Conservation (phyloP, 176 grass and related monocot species). For the Carex littledalei region DNA sequence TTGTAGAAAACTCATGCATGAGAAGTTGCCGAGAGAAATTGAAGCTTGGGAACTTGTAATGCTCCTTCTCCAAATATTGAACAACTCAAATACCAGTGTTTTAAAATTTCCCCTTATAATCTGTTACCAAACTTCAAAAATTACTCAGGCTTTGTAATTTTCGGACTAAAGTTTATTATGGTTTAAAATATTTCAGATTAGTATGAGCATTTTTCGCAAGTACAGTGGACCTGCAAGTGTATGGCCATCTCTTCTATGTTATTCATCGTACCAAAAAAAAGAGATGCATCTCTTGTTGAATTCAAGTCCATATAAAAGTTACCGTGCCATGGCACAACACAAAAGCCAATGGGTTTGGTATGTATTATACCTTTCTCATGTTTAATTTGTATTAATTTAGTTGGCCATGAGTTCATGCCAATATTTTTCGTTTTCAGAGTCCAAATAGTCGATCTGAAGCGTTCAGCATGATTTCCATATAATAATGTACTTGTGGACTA, state of each 20-base stretch:
- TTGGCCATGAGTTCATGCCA: not conserved
- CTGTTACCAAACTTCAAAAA: not conserved
- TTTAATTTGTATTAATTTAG: not conserved
- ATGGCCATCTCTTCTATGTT: constrained; percentile 14
- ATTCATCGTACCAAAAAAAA: not conserved
- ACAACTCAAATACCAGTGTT: not conserved
- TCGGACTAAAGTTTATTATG: not conserved
- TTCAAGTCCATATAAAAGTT: not conserved
- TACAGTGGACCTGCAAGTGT: constrained; percentile 4
- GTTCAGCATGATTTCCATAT: no score
- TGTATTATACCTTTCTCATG: not conserved
- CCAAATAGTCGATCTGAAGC: no score
- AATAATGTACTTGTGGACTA: no score
- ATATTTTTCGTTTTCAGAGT: no score
- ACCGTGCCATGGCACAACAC: constrained; percentile 5
- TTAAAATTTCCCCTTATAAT: not conserved
- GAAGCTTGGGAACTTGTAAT: constrained; percentile 83
- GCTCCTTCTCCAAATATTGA: constrained; percentile 18
- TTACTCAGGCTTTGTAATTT: not conserved
- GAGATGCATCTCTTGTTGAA: constrained; percentile 19
- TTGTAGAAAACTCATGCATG: constrained; percentile 50
- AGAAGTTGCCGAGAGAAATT: constrained; percentile 31
- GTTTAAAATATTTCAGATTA: constrained; percentile 15
- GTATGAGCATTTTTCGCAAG: constrained; percentile 19
- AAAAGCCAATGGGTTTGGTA: constrained; percentile 28